Percentiles rank a stretch among this genome's conserved stretches.
Evolutionary conservation across 179 eudicot genomes (phyloP).

Genomic region (Silene coronaria): DNA sequence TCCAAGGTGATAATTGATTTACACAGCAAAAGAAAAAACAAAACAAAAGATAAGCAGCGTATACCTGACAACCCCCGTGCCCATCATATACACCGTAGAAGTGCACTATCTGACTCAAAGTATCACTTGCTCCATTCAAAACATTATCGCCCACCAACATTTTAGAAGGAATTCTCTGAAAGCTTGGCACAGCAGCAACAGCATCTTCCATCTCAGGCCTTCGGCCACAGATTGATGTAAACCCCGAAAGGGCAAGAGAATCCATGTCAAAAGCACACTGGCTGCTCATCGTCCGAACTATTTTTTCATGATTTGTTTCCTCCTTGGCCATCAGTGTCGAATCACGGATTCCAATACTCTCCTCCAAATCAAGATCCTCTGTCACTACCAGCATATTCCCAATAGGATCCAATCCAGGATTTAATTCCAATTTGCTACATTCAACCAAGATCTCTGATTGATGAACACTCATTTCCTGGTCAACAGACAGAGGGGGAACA

Average conservation of each 20-base stretch:
- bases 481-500: slow-evolving; percentile 17
- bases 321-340: slow-evolving; percentile 19
- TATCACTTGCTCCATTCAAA: slow-evolving; percentile 33
- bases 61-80: slow-evolving; percentile 68
- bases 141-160: slow-evolving; percentile 33
- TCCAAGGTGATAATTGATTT: neutral
- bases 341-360: slow-evolving; percentile 26
- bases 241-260: slow-evolving; percentile 53
- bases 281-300: slow-evolving; percentile 32
- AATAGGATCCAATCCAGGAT: slow-evolving; percentile 21
- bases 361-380: slow-evolving; percentile 39
- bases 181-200: slow-evolving; percentile 39
- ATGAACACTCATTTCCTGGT: slow-evolving; percentile 20
- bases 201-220: slow-evolving; percentile 73
- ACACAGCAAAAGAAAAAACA: neutral
- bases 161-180: slow-evolving; percentile 44
- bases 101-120: slow-evolving; percentile 34
- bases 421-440: slow-evolving; percentile 25
- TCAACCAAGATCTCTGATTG: slow-evolving; percentile 29
- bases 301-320: slow-evolving; percentile 33
- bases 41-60: slow-evolving; percentile 13
- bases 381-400: slow-evolving; percentile 32
- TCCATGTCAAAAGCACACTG: slow-evolving; percentile 26
- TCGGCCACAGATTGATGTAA: slow-evolving; percentile 44
- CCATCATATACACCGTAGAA: slow-evolving; percentile 74